phyloP scores from a whole-genome alignment of 495 filamentous ascomycete genomes.

The Achaetomiella virescens region DNA sequence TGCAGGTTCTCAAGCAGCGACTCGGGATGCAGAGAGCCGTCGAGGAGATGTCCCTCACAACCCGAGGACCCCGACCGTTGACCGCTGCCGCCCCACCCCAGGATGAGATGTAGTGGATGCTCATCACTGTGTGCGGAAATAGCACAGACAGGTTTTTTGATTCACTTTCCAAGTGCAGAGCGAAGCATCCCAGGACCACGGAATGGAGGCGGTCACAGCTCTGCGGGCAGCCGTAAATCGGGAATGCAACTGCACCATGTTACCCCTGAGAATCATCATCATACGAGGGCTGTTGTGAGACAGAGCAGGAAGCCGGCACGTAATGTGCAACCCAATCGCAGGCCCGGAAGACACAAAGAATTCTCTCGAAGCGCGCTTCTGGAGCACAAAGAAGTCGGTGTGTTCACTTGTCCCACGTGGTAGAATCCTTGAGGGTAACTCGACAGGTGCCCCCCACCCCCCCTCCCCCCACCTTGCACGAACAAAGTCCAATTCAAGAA shows the following conservation, averaged over 20 bases:
- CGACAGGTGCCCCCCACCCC: not conserved
- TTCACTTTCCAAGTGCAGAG: no score
- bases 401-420: conserved; percentile 8
- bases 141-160: no score
- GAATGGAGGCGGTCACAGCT: no score
- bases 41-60: not conserved
- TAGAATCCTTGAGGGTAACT: not conserved
- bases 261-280: no score
- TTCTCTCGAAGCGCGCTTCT: not conserved
- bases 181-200: no score
- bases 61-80: conserved; percentile 3
- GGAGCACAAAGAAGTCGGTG: not conserved
- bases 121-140: no score
- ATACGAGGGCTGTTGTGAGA: no score
- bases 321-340: not conserved
- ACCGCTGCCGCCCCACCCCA: not conserved
- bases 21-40: conserved; percentile 5
- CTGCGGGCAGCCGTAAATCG: no score
- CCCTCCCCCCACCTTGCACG: no score
- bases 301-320: not conserved
- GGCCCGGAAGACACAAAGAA: not conserved
- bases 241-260: no score
- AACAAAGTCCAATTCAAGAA: not conserved
- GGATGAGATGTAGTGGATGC: no score
- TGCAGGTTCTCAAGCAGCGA: not conserved